Evolutionary conservation across 176 grass and related monocot species (phyloP), one percentile per base, ranked within the genome.

Genomic region (Aegilops tauschii): DNA sequence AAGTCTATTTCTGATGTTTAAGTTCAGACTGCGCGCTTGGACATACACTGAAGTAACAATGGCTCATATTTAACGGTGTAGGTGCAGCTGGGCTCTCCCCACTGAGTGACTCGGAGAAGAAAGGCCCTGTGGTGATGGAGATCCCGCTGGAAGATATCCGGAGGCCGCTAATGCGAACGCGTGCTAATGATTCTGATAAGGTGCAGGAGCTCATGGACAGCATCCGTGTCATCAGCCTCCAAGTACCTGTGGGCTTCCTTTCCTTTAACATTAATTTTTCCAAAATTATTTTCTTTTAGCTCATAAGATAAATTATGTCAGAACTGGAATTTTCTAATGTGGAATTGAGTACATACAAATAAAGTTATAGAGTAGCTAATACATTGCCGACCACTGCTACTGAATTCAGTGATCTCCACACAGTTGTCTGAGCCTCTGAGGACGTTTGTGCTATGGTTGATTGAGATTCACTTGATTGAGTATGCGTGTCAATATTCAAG

Each of bases 121-220:
- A 91, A 27, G 93, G 96, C 18, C 96, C 92, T 28, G 75, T 91
- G 73, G 75, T 98, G 30, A 77, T 95, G 81, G 93, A 98, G 61
- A 91, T 95, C 58, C 93, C 93, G 39, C 65, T 98, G n/a, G 90
- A 92, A 44, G 69, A 90, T 87, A 98, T 98, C 58, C 68, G 90
- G 52, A 93, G 90, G 90, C 93, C 92, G 5, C 86, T 95, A 98
- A 98, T 80, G 91, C 23, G 23, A 25, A 25, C 23, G 23, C 23
- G 23, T 25, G 23, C 23, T 25, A 98, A 98, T 80, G 91, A 98
- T 84, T 92, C 89, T 20, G 61, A 31, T 47, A 95, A 98, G 86
- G 96, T 95, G 83, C 87, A 89, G 69, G 90, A 98, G 34, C 92
- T 94, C 73, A 95, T 95, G 93, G 90, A 95, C 59, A 95, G 93